Evolutionary conservation across 306 rosid genomes (phyloP), one percentile per base, ranked within the genome.

Genomic region (Vicia sativa): DNA sequence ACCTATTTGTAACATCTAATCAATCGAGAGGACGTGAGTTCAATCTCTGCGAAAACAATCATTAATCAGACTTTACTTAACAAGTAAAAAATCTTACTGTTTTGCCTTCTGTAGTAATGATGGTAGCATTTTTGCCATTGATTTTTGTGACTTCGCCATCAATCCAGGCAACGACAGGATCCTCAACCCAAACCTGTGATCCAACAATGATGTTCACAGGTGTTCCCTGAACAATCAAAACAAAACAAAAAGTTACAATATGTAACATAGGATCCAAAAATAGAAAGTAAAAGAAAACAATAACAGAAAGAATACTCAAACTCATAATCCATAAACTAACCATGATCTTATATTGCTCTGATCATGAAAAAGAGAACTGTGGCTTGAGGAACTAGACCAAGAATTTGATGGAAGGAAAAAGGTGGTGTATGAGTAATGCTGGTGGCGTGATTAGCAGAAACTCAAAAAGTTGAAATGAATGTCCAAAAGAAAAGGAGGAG

Each of bases 131-230:
- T 62, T 42, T 73, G 68, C 85, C 91, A 7, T 70, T 84, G 78
- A 90, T 87, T 74, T 54, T 1, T 5, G 60, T 54, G 2, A 54
- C 37, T 0, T 54, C 60, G 6, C 60, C 60, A 54, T 54, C 60
- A 54, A 54, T 72, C 96, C 96, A 90, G 50, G 96, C 89, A 52
- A 21, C 70, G 72, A 80, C 88, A 34, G 85, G 83, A 78, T 85
- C 91, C 78, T 85, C 96, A 31, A 79, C 83, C 96, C 96, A 90
- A 50, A 85, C 91, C 55, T 87, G 88, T 70, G 96, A 90, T 82
- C 96, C 96, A 69, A 87, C 95, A 3, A 87, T 85, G 81, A 90
- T 90, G 75, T 87, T 87, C 76, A 87, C 95, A 38, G 96, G 95
- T 55, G 87, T 90, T 74, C 96, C 96, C 93, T 90, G 84, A 70